phyloP scores from a whole-genome alignment of 2,329 filamentous ascomycete species.

The Xylariaceae sp. region DNA sequence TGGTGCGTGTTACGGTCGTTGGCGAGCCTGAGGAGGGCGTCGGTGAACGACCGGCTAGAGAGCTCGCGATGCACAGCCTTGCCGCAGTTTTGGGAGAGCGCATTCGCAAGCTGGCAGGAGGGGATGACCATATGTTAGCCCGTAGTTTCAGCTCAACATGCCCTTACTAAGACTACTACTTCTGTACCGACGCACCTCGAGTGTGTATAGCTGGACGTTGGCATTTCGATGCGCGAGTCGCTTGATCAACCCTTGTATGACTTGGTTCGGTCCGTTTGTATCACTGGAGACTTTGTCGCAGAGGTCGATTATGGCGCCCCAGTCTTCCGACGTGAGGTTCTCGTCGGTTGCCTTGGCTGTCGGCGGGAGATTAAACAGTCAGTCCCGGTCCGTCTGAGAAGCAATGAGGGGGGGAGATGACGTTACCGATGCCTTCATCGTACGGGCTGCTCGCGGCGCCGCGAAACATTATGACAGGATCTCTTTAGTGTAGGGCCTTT shows the following conservation, averaged over 20 bases:
- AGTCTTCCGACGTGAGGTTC: constrained; percentile 82
- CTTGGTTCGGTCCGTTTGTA: constrained; percentile 66
- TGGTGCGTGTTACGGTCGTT: constrained; percentile 93
- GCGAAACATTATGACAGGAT: constrained; percentile 45
- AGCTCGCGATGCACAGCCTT: constrained; percentile 82
- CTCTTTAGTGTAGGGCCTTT: no score
- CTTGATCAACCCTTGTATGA: constrained; percentile 85
- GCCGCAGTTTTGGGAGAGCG: constrained; percentile 87
- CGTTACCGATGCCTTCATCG: constrained; percentile 53
- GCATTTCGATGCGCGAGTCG: constrained; percentile 88
- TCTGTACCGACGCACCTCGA: constrained; percentile 55
- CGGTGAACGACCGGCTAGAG: constrained; percentile 87
- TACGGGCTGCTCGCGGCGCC: constrained; percentile 53
- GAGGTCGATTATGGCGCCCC: constrained; percentile 59
- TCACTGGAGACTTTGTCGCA: constrained; percentile 55
- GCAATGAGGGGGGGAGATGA: constrained; percentile 3
- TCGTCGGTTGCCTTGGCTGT: constrained; percentile 82
- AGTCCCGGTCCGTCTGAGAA: constrained; percentile 11
- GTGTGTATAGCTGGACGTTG: constrained; percentile 91
- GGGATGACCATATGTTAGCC: constrained; percentile 2
- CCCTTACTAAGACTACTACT: neutral
- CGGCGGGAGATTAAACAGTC: constrained; percentile 4
- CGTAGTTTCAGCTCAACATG: no score
- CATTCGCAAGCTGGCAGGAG: constrained; percentile 67
- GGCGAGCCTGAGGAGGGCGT: constrained; percentile 83